Evolutionary conservation across 345 rosid genomes (phyloP), one percentile per base, ranked within the genome.

Genomic region (Pugionium dolabratum): DNA sequence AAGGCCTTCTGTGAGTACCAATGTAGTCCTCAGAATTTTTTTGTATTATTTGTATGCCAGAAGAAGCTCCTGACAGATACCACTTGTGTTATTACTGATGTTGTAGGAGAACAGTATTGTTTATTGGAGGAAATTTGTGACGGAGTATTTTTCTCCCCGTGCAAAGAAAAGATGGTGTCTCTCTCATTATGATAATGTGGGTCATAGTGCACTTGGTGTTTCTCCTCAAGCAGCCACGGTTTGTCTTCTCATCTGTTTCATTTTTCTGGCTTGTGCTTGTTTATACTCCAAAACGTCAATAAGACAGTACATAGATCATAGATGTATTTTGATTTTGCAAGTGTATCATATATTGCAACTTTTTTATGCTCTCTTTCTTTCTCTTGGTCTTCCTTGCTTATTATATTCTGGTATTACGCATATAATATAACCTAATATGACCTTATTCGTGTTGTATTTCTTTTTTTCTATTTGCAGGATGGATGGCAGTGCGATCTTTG

Each of bases 111-210:
- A 88, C 77, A 66, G 82, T 62, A 84, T 90, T 70, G 95, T 88
- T 29, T 94, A 94, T 44, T 94, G 99, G 99, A 86, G 92, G 78
- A 94, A 94, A 74, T 85, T 94, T 71, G 96, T 94, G 51, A 74
- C 89, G 1, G 97, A 90, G 78, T 94, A 94, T 62, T 94, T 84
- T 78, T 88, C 99, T 26, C 99, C 96, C 11, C 91, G 92, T 54
- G 99, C 97, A 34, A 94, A 90, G 93, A 88, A 90, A 79, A 83
- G 95, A 36, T 94, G 99, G 97, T 94, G 99, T 79, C 80, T 94
- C 76, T 90, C 99, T 26, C 72, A 74, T 60, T 94, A 90, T 36
- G 96, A 90, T 50, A 94, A 90, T 71, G 91, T 87, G 62, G 96
- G 97, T 67, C 85, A 90, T 69, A 94, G 85, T 67, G 87, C 97